Percentiles rank a stretch among this genome's conserved stretches.
phyloP scores from a whole-genome alignment of 2,329 filamentous ascomycete genomes.

The Ploettnerulaceae sp. region DNA sequence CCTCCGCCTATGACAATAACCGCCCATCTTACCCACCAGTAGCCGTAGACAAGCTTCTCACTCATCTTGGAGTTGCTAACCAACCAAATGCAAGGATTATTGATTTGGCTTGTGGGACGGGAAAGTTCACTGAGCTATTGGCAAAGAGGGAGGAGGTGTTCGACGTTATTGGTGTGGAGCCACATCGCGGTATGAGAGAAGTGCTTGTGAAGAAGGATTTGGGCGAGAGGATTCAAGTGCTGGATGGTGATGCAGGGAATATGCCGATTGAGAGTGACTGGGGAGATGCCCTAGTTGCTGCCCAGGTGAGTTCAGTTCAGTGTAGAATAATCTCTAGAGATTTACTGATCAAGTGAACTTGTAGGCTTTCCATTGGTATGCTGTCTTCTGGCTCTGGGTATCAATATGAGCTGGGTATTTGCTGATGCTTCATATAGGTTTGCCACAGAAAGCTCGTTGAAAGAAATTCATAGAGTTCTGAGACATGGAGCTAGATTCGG shows the following conservation, averaged over 20 bases:
- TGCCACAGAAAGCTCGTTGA: constrained; percentile 55
- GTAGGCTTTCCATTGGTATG: constrained; percentile 45
- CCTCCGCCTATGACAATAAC: constrained; percentile 59
- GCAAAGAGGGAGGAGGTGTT: constrained; percentile 54
- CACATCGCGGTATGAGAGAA: constrained; percentile 60
- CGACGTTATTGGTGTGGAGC: constrained; percentile 57
- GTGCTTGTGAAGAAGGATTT: constrained; percentile 56
- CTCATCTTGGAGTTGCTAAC: constrained; percentile 47
- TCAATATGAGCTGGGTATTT: background rate
- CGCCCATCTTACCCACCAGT: constrained; percentile 61
- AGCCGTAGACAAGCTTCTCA: constrained; percentile 55
- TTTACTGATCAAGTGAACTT: constrained; percentile 9
- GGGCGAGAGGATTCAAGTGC: constrained; percentile 39
- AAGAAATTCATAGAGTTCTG: constrained; percentile 63
- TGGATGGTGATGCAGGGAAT: constrained; percentile 52
- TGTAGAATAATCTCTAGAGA: background rate
- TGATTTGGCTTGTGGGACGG: constrained; percentile 64
- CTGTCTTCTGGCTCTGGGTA: background rate
- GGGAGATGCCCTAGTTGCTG: constrained; percentile 61
- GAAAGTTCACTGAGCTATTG: constrained; percentile 64
- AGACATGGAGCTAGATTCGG: constrained; percentile 56
- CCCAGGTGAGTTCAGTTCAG: constrained; percentile 54
- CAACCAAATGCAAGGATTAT: constrained; percentile 46
- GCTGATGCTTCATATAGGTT: constrained; percentile 50
- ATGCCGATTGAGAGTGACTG: constrained; percentile 53